These are phyloP conservation scores for Fusarium sp. DNA, from an alignment of 2,329 filamentous ascomycete species.

Conservation along the genomic window DNA sequence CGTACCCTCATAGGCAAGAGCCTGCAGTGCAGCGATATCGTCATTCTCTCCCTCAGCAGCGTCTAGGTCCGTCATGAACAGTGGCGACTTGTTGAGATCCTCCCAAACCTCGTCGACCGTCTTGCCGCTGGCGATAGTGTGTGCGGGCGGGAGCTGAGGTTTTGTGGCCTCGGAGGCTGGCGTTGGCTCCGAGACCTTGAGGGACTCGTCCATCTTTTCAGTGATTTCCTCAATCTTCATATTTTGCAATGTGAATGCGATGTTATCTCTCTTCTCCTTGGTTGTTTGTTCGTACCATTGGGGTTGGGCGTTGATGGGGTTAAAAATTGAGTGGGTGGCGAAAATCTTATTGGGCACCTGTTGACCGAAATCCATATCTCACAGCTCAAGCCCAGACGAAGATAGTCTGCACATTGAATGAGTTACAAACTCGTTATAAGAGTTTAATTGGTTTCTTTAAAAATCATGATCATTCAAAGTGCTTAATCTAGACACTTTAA, in stretches of 20 bases:
- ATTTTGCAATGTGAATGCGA: constrained; percentile 9
- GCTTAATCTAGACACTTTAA: too few species aligned
- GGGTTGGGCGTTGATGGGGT: constrained; percentile 9
- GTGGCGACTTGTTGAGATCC: constrained; percentile 73
- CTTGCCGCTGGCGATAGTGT: constrained; percentile 56
- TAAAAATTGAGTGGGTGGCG: constrained; percentile 42
- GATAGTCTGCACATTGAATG: neutral
- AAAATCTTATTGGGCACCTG: constrained; percentile 43
- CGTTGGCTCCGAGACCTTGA: constrained; percentile 36
- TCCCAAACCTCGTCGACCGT: constrained; percentile 67
- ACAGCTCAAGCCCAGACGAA: constrained; percentile 1
- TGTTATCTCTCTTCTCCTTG: neutral
- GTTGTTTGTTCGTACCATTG: constrained; percentile 18
- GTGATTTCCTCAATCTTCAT: constrained; percentile 60
- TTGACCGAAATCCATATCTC: constrained; percentile 16
- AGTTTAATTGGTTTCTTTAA: neutral
- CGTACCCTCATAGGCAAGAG: constrained; percentile 93
- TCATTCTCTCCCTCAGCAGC: constrained; percentile 84
- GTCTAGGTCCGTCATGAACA: constrained; percentile 96
- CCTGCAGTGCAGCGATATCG: constrained; percentile 87
- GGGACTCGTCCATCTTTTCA: constrained; percentile 54
- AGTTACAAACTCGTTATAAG: neutral
- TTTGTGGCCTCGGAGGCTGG: constrained; percentile 42
- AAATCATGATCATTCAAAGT: neutral
- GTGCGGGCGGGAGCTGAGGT: constrained; percentile 61